Conservation (phyloP, 805 yeast species). For the Yamadazyma kitorensis region DNA sequence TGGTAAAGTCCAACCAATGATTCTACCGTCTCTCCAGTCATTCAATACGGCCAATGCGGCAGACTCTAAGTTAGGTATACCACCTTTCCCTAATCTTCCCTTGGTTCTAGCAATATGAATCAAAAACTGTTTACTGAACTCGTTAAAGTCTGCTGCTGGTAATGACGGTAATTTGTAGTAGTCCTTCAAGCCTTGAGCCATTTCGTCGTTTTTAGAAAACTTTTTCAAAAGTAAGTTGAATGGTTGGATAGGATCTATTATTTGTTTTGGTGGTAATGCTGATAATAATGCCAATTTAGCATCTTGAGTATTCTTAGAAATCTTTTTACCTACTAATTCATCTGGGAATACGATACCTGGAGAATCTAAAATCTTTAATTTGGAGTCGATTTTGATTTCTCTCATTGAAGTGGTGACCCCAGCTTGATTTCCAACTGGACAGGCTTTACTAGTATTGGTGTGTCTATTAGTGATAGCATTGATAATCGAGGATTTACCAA, state of each 20-base stretch:
- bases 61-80: constrained; percentile 82
- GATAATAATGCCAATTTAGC: constrained; percentile 87
- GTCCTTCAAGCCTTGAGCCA: constrained; percentile 72
- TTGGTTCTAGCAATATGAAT: constrained; percentile 90
- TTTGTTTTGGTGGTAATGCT: constrained; percentile 84
- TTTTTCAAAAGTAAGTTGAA: constrained; percentile 73
- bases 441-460: constrained; percentile 60
- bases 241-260: constrained; percentile 82
- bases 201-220: constrained; percentile 66
- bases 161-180: constrained; percentile 80
- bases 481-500: constrained; percentile 94
- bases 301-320: constrained; percentile 61
- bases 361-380: constrained; percentile 84
- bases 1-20: constrained; percentile 87
- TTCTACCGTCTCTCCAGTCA: constrained; percentile 97
- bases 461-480: constrained; percentile 84
- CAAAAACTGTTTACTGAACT: constrained; percentile 79
- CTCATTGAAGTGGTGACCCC: constrained; percentile 93
- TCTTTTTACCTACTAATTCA: constrained; percentile 39
- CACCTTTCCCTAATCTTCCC: constrained; percentile 91
- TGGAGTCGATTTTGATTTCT: constrained; percentile 88
- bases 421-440: constrained; percentile 97
- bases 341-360: constrained; percentile 98
- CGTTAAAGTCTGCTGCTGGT: constrained; percentile 67
- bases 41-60: constrained; percentile 81